phyloP scores from a whole-genome alignment of 345 rosid genomes.

The Melaleuca quinquenervia region DNA sequence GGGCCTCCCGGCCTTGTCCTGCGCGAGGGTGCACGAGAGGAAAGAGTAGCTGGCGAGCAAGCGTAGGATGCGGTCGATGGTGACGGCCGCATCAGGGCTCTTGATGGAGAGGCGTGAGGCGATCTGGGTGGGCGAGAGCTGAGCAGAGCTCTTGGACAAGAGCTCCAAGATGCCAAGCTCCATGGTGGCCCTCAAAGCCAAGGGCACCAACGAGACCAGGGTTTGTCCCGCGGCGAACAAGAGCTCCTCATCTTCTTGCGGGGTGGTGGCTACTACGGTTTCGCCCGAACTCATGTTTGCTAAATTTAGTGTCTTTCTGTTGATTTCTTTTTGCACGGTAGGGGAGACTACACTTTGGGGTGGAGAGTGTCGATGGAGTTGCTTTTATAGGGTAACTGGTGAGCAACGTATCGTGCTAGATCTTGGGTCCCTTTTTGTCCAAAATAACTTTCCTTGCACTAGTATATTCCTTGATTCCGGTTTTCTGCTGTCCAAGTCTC shows the following conservation, averaged over 20 bases:
- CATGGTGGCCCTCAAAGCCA: slow-evolving; percentile 28
- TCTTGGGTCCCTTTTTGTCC: too few species aligned
- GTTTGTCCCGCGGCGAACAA: slow-evolving; percentile 18
- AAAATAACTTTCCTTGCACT: background rate
- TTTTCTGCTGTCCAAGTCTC: too few species aligned
- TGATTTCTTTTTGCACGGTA: background rate
- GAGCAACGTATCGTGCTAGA: background rate
- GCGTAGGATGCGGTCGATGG: slow-evolving; percentile 39
- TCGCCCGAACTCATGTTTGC: background rate
- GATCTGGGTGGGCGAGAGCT: slow-evolving; percentile 27
- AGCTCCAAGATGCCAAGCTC: slow-evolving; percentile 33
- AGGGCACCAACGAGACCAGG: slow-evolving; percentile 12
- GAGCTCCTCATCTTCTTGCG: slow-evolving; percentile 10
- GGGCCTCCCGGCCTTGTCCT: background rate
- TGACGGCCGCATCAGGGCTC: slow-evolving; percentile 19
- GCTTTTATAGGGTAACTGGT: background rate
- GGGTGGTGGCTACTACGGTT: background rate
- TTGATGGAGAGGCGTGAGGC: slow-evolving; percentile 20
- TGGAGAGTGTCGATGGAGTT: background rate
- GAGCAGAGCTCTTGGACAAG: slow-evolving; percentile 4
- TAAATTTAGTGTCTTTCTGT: background rate
- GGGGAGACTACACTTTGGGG: background rate
- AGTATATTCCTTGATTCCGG: too few species aligned
- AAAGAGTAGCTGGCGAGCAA: slow-evolving; percentile 32
- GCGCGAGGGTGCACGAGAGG: slow-evolving; percentile 1